phyloP scores from a whole-genome alignment of 305 asterid species.

The Ilex paraguariensis region DNA sequence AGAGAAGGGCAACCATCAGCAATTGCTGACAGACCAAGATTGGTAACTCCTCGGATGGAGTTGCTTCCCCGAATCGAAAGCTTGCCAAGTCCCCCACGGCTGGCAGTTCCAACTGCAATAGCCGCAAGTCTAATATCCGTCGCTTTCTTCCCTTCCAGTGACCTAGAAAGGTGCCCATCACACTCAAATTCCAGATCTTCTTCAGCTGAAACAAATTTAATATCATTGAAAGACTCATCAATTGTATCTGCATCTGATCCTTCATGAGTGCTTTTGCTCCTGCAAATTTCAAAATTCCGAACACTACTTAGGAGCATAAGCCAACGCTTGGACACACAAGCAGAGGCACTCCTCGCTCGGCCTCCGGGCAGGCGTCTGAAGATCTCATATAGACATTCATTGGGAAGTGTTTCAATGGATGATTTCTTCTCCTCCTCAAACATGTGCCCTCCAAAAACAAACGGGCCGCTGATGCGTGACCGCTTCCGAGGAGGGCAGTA shows the following conservation, averaged over 20 bases:
- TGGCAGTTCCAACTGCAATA: conserved; percentile 77
- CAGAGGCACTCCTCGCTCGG: conserved; percentile 58
- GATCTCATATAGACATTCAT: conserved; percentile 87
- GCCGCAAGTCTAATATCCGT: conserved; percentile 82
- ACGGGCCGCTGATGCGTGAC: conserved; percentile 51
- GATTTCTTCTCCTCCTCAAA: conserved; percentile 32
- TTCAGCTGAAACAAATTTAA: conserved; percentile 25
- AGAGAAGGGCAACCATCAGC: conserved; percentile 92
- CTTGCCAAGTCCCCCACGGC: conserved; percentile 95
- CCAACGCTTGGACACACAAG: conserved; percentile 90
- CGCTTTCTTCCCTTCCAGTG: conserved; percentile 87
- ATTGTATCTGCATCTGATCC: conserved; percentile 12
- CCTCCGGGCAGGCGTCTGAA: conserved; percentile 60
- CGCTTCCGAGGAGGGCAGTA: conserved; percentile 74
- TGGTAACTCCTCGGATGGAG: conserved; percentile 50
- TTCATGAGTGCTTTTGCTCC: conserved; percentile 24
- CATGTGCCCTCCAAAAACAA: conserved; percentile 20
- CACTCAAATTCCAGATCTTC: conserved; percentile 61
- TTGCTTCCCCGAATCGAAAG: conserved; percentile 69
- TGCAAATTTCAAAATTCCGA: conserved; percentile 51
- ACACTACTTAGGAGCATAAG: conserved; percentile 53
- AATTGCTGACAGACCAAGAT: conserved; percentile 61
- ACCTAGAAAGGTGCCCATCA: conserved; percentile 75
- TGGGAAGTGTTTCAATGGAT: conserved; percentile 72
- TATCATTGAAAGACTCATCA: conserved; percentile 11